Conservation (phyloP, 192 early-diverging fungal species). For the Coemansia sp. region DNA sequence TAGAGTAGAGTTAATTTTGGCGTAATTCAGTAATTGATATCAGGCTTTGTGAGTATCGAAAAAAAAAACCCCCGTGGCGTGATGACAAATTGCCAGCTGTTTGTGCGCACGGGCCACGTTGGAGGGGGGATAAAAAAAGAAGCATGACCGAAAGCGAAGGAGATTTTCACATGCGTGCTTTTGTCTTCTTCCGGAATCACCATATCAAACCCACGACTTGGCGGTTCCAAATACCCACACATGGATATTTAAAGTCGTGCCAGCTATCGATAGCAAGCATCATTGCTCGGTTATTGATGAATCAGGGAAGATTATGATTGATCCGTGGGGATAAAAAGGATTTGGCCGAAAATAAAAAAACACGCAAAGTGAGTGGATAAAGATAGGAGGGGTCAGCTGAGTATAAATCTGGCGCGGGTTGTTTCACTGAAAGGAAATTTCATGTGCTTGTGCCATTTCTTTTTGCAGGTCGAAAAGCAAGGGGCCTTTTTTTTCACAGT, state of each 20-base stretch:
- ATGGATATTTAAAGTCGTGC: not conserved
- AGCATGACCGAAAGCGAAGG: not conserved
- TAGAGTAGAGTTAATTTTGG: too few relatives aligned
- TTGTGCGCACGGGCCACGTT: not conserved
- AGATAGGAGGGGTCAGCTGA: not conserved
- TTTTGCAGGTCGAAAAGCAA: too few relatives aligned
- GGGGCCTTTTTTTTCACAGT: too few relatives aligned
- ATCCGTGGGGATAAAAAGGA: too few relatives aligned
- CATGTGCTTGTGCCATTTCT: not conserved
- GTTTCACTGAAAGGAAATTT: not conserved
- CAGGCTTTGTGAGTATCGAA: too few relatives aligned
- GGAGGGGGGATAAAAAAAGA: not conserved
- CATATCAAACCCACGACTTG: too few relatives aligned
- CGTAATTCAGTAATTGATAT: too few relatives aligned
- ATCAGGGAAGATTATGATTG: too few relatives aligned
- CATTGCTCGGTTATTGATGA: too few relatives aligned
- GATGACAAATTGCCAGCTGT: not conserved
- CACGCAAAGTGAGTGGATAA: not conserved
- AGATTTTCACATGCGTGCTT: constrained; percentile 2
- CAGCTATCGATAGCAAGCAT: too few relatives aligned
- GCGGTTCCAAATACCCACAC: too few relatives aligned
- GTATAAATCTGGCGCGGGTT: not conserved
- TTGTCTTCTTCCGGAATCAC: not conserved
- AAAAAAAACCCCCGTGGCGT: too few relatives aligned
- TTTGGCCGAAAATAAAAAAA: not conserved